Percentiles rank a stretch among this genome's conserved stretches.
Conservation (phyloP, 768 basidiomycete species). For the Rhizopogon sp. region DNA sequence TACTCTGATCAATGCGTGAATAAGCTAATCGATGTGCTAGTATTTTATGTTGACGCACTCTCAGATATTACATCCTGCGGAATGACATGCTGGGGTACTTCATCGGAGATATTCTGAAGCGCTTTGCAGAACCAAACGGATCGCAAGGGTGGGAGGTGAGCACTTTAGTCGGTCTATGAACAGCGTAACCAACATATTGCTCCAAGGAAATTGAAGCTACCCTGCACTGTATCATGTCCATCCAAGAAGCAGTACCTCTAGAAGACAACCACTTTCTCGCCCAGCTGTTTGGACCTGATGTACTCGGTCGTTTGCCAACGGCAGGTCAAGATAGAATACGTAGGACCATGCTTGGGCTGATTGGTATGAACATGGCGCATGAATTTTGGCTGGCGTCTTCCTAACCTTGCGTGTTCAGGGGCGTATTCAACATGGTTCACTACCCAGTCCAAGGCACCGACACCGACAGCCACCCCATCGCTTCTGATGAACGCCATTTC, state of each 20-base stretch:
- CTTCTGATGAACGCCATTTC: conserved; percentile 61
- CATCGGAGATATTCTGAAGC: conserved; percentile 54
- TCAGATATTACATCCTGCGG: conserved; percentile 83
- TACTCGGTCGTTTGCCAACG: conserved; percentile 66
- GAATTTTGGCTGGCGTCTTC: neutral
- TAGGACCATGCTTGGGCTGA: conserved; percentile 66
- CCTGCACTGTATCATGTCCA: conserved; percentile 78
- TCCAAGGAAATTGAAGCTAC: conserved; percentile 85
- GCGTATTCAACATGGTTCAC: conserved; percentile 81
- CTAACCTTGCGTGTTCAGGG: conserved; percentile 32
- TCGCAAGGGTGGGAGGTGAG: conserved; percentile 71
- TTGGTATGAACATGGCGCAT: conserved; percentile 47
- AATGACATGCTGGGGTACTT: conserved; percentile 77
- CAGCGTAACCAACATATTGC: neutral
- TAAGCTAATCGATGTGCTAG: conserved; percentile 2
- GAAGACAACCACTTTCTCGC: conserved; percentile 50
- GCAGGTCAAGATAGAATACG: conserved; percentile 62
- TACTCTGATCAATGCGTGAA: conserved; percentile 83
- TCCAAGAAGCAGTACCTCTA: conserved; percentile 80
- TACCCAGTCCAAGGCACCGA: conserved; percentile 33
- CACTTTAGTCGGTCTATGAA: neutral
- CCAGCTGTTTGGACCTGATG: conserved; percentile 65
- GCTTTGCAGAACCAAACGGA: conserved; percentile 40
- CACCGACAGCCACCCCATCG: conserved; percentile 27
- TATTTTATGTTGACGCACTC: conserved; percentile 6